phyloP scores from a whole-genome alignment of 768 basidiomycete species.

The Suillus discolor region DNA sequence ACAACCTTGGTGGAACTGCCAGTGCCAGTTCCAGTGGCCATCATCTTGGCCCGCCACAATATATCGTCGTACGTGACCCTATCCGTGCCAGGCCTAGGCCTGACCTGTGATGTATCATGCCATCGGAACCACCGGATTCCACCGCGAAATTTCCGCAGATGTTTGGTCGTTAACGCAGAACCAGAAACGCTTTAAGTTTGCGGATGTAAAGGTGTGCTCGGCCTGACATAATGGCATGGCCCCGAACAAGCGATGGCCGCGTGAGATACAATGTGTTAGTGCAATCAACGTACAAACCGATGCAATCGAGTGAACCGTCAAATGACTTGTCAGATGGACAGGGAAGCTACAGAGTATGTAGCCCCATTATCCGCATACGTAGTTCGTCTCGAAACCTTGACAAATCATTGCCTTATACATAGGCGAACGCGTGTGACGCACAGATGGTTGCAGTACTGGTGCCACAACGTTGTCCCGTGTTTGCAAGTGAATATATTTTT shows the following conservation, averaged over 20 bases:
- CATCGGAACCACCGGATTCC: background rate
- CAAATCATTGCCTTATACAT: background rate
- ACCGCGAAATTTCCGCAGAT: background rate
- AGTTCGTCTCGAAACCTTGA: background rate
- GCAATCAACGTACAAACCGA: background rate
- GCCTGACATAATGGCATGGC: background rate
- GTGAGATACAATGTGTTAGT: background rate
- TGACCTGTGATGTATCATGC: background rate
- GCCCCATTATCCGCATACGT: background rate
- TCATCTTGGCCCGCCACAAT: background rate
- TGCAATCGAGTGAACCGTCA: background rate
- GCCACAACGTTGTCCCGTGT: background rate
- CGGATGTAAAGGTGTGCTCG: background rate
- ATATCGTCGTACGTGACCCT: background rate
- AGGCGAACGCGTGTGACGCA: background rate
- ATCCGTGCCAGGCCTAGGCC: background rate
- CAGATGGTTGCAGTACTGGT: background rate
- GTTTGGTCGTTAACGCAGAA: background rate
- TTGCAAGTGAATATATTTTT: background rate
- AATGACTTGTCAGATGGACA: background rate
- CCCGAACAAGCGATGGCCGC: background rate
- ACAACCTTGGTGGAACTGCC: background rate
- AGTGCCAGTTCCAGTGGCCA: background rate
- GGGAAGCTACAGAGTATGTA: slow-evolving; percentile 2
- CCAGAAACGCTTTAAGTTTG: background rate